Percentiles rank a stretch among this genome's conserved stretches.
Conservation (phyloP, 208 protist species). For the Trichomonas tenax region DNA sequence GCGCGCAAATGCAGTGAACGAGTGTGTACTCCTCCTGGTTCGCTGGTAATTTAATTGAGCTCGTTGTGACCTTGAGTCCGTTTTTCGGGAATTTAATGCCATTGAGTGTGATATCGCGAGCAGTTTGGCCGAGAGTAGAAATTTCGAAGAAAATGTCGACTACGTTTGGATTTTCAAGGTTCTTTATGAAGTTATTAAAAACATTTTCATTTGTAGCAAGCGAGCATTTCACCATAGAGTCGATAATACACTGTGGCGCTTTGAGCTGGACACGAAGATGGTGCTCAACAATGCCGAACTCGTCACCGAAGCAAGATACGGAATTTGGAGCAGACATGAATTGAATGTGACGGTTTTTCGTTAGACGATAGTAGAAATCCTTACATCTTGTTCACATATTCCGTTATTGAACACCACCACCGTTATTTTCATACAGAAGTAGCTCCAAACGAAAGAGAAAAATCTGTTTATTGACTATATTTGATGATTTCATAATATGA, state of each 20-base stretch:
- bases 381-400: no score
- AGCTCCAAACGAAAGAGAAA: no score
- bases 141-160: background rate
- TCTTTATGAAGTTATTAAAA: background rate
- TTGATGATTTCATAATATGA: no score
- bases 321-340: background rate
- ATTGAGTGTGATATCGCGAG: background rate
- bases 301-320: background rate
- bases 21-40: background rate
- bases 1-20: background rate
- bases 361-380: background rate
- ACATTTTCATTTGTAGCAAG: background rate
- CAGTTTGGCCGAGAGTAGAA: background rate
- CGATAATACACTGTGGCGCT: background rate
- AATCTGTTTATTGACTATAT: no score
- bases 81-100: slow-evolving; percentile 1
- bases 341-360: background rate
- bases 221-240: background rate
- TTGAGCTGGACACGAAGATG: background rate
- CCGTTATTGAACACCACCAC: no score
- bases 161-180: background rate
- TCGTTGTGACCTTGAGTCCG: background rate
- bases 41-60: background rate
- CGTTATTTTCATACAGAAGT: no score
- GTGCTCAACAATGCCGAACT: background rate